Conservation (phyloP, 2,329 filamentous ascomycete species). For the Anisogramma anomala region DNA sequence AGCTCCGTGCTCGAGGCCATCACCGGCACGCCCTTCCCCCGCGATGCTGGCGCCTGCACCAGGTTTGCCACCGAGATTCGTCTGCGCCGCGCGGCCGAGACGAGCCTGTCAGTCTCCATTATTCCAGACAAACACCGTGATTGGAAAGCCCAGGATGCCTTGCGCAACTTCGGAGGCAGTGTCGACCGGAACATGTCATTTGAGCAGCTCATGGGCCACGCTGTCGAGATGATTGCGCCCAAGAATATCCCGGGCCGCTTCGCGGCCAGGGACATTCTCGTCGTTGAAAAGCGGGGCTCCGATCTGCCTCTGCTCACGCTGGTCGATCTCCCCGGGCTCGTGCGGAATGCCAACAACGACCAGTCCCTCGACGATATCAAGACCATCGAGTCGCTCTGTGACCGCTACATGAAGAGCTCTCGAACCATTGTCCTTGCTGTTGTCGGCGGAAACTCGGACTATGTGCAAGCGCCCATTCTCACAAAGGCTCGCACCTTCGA, state of each 20-base stretch:
- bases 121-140: constrained; percentile 40
- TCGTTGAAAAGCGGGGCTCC: constrained; percentile 47
- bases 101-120: constrained; percentile 38
- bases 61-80: constrained; percentile 50
- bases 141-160: constrained; percentile 33
- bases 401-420: constrained; percentile 44
- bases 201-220: constrained; percentile 38
- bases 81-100: constrained; percentile 35
- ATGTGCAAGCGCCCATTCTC: constrained; percentile 40
- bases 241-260: constrained; percentile 39
- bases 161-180: constrained; percentile 37
- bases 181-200: constrained; percentile 35
- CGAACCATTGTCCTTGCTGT: constrained; percentile 45
- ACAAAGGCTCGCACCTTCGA: constrained; percentile 40
- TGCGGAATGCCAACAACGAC: constrained; percentile 40
- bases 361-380: constrained; percentile 42
- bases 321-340: constrained; percentile 49
- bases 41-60: constrained; percentile 49
- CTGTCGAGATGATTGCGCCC: constrained; percentile 39
- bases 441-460: constrained; percentile 43
- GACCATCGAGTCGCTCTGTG: constrained; percentile 39
- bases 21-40: constrained; percentile 49
- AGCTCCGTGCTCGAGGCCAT: constrained; percentile 54
- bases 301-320: constrained; percentile 49
- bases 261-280: constrained; percentile 41